These are phyloP conservation scores for Ballota nigra DNA, from an alignment of 257 asterid species.

Conservation along the genomic window DNA sequence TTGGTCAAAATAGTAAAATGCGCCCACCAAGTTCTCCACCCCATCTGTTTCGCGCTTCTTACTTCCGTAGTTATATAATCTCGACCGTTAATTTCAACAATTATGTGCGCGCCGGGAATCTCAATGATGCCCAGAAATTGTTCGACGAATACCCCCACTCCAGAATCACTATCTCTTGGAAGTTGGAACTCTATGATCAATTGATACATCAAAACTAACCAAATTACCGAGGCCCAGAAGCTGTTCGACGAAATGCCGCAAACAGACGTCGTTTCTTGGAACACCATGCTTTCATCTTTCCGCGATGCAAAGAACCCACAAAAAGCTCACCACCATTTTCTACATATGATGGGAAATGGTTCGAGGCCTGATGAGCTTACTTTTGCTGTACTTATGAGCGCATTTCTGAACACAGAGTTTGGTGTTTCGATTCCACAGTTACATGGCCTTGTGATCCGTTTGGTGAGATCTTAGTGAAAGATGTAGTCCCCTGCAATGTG, in stretches of 20 bases:
- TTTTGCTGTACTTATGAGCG: conserved; percentile 49
- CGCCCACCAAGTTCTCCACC: conserved; percentile 18
- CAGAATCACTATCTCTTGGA: conserved; percentile 53
- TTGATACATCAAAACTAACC: conserved; percentile 43
- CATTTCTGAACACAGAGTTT: conserved; percentile 41
- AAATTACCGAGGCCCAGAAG: conserved; percentile 41
- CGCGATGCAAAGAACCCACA: too few species aligned
- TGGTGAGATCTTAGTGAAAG: conserved; percentile 59
- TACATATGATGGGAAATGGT: conserved; percentile 37
- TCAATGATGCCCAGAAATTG: conserved; percentile 46
- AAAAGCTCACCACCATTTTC: conserved; percentile 38
- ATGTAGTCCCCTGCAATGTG: conserved; percentile 66
- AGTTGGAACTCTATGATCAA: conserved; percentile 68
- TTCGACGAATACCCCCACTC: conserved; percentile 50
- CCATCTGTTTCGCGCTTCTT: conserved; percentile 21
- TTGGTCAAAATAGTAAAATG: conserved; percentile 25
- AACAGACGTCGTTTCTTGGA: conserved; percentile 66
- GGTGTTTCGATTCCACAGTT: conserved; percentile 49
- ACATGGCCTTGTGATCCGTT: conserved; percentile 46
- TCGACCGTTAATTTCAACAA: conserved; percentile 33
- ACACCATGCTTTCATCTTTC: too few species aligned
- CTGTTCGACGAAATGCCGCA: conserved; percentile 73
- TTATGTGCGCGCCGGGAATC: conserved; percentile 37
- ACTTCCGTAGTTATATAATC: conserved; percentile 28
- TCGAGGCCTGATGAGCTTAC: conserved; percentile 59